A percentile compares a stretch with the other conserved stretches of the same genome.
These are phyloP conservation scores for Striga asiatica DNA, from an alignment of 257 asterid genomes.

Conservation along the genomic window DNA sequence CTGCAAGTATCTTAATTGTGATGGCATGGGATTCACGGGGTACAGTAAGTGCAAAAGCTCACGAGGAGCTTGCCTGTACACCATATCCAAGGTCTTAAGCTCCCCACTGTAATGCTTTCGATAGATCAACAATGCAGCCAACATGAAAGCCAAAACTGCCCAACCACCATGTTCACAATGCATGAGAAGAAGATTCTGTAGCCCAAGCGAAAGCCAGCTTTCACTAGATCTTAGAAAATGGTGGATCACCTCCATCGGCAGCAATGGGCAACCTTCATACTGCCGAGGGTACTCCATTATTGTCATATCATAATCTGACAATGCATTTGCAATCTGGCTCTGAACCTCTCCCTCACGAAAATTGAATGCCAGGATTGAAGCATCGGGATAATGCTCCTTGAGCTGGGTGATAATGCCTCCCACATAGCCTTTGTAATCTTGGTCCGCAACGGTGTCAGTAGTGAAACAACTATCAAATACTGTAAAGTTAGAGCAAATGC, in stretches of 20 bases:
- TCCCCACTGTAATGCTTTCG: conserved; percentile 81
- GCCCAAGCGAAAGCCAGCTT: conserved; percentile 94
- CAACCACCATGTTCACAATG: conserved; percentile 95
- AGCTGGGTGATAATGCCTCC: conserved; percentile 64
- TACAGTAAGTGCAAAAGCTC: conserved; percentile 70
- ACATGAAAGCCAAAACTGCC: conserved; percentile 93
- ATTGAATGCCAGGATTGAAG: conserved; percentile 74
- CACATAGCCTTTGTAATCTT: conserved; percentile 57
- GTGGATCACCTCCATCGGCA: conserved; percentile 90
- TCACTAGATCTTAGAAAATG: conserved; percentile 85
- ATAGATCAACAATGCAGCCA: conserved; percentile 72
- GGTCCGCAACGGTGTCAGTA: conserved; percentile 58
- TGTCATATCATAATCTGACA: conserved; percentile 73
- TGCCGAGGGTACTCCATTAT: conserved; percentile 94
- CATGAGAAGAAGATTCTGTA: conserved; percentile 80
- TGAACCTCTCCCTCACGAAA: conserved; percentile 58
- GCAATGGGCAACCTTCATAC: conserved; percentile 85
- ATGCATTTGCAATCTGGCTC: conserved; percentile 58
- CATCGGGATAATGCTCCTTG: conserved; percentile 63
- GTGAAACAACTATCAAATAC: conserved; percentile 92
- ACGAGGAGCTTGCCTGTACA: conserved; percentile 86
- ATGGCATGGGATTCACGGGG: conserved; percentile 85
- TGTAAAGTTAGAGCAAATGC: conserved; percentile 22
- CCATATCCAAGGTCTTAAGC: conserved; percentile 83
- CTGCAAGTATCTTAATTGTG: conserved; percentile 86